phyloP scores from a whole-genome alignment of 352 stramenopile genomes.

The Blastocystis sp. region DNA sequence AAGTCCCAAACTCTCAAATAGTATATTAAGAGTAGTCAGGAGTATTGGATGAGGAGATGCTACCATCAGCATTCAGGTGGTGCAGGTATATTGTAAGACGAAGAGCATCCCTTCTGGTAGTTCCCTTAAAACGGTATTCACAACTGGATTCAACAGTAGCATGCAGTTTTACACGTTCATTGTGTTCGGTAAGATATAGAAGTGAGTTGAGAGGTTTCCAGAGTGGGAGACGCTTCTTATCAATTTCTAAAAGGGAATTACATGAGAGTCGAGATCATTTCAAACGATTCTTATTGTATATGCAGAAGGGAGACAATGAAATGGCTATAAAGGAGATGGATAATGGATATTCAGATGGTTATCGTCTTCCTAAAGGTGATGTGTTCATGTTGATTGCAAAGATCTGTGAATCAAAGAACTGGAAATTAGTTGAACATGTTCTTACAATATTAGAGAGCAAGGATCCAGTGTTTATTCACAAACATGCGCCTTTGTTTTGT shows the following conservation, averaged over 20 bases:
- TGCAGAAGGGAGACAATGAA: not conserved
- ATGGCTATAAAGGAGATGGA: not conserved
- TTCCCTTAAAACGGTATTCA: too few species aligned
- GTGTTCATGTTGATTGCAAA: slow-evolving; percentile 16
- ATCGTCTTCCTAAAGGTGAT: slow-evolving; percentile 12
- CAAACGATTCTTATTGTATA: slow-evolving; percentile 20
- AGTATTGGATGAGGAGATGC: too few species aligned
- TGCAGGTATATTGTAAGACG: too few species aligned
- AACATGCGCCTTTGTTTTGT: slow-evolving; percentile 3
- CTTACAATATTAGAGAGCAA: not conserved
- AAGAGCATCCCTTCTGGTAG: too few species aligned
- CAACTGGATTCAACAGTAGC: too few species aligned
- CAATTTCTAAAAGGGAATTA: not conserved
- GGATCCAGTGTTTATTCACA: not conserved
- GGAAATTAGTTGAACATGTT: not conserved
- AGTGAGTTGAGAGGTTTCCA: too few species aligned
- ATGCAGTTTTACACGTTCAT: too few species aligned
- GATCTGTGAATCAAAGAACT: not conserved
- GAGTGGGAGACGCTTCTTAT: too few species aligned
- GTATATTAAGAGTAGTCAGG: too few species aligned
- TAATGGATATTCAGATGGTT: not conserved
- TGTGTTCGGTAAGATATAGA: too few species aligned
- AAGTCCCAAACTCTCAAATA: too few species aligned
- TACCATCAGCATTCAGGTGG: too few species aligned
- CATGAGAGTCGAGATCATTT: slow-evolving; percentile 8